Percentiles rank a stretch among this genome's conserved stretches.
Evolutionary conservation across 1,284 basidiomycete genomes (phyloP).

Genomic region (Wallemia mellicola): DNA sequence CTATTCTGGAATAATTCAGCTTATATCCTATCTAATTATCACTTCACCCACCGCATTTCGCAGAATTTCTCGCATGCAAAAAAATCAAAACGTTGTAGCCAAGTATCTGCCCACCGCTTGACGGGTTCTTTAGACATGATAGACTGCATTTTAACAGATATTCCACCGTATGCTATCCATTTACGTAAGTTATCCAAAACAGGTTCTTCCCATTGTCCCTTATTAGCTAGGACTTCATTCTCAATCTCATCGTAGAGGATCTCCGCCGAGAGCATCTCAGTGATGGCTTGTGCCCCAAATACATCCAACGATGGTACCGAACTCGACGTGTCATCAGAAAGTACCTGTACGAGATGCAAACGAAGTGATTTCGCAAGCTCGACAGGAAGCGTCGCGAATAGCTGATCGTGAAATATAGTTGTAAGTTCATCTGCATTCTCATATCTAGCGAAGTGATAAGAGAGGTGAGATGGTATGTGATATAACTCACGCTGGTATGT

Average conservation of each 20-base stretch:
- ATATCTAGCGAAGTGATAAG: too few relatives aligned
- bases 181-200: neutral
- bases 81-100: neutral
- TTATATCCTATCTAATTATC: too few relatives aligned
- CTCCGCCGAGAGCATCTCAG: neutral
- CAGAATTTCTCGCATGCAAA: neutral
- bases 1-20: conserved; percentile 23
- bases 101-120: neutral
- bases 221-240: neutral
- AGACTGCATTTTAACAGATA: neutral
- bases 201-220: neutral
- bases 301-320: neutral
- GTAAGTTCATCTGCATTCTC: neutral
- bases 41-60: neutral
- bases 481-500: neutral
- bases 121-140: neutral
- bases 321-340: too few relatives aligned
- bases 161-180: neutral
- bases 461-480: too few relatives aligned
- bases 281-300: neutral
- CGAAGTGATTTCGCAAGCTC: neutral
- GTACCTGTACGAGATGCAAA: too few relatives aligned
- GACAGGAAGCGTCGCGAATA: neutral
- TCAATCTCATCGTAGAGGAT: neutral
- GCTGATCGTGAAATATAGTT: neutral